Conservation (phyloP, 306 rosid species). For the Trifolium fragiferum region DNA sequence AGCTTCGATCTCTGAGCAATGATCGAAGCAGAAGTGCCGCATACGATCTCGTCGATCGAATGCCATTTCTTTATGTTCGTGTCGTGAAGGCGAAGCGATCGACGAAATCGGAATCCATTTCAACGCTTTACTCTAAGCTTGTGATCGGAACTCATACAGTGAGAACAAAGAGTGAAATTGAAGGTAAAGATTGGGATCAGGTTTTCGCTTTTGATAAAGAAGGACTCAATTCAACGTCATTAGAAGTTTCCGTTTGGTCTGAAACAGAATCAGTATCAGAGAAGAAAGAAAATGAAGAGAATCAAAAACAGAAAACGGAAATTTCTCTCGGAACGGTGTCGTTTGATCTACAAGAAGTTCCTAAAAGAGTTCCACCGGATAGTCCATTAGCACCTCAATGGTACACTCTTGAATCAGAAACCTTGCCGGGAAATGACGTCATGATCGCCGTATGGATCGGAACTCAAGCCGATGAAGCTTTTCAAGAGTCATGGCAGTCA, state of each 20-base stretch:
- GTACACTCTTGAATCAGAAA: conserved; percentile 79
- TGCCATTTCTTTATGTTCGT: conserved; percentile 76
- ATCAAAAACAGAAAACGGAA: not conserved
- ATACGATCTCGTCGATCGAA: conserved; percentile 71
- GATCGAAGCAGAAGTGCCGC: conserved; percentile 57
- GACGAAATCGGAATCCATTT: conserved; percentile 12
- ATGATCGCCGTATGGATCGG: conserved; percentile 90
- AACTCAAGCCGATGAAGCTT: conserved; percentile 83
- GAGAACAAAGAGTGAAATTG: conserved; percentile 57
- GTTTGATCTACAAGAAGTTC: conserved; percentile 77
- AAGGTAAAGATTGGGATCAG: conserved; percentile 89
- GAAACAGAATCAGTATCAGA: conserved; percentile 41
- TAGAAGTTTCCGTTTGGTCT: conserved; percentile 78
- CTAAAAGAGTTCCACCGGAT: conserved; percentile 84
- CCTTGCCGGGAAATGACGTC: conserved; percentile 70
- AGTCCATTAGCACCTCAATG: conserved; percentile 94
- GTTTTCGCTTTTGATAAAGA: conserved; percentile 85
- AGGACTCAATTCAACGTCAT: conserved; percentile 70
- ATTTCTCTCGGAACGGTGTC: conserved; percentile 50
- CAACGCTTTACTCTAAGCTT: conserved; percentile 60
- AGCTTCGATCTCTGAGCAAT: conserved; percentile 57
- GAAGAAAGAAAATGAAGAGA: conserved; percentile 52
- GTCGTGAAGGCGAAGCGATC: conserved; percentile 64
- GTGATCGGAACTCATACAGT: conserved; percentile 78
- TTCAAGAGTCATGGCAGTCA: conserved; percentile 95